Conservation (phyloP, 345 rosid genomes). For the Arabis alpina region DNA sequence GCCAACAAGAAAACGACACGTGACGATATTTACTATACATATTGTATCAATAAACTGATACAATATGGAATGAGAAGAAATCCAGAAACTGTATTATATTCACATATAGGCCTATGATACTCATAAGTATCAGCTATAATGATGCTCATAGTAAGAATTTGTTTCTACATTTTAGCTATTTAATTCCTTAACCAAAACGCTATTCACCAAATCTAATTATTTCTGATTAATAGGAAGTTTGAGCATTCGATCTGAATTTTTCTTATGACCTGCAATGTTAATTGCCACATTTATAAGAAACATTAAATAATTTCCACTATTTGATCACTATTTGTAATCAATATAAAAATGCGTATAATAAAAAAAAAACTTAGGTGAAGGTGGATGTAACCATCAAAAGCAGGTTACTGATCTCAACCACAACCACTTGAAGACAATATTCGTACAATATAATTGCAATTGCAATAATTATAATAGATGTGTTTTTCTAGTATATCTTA, state of each 20-base stretch:
- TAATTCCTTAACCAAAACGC: not conserved
- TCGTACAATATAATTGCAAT: conserved; percentile 21
- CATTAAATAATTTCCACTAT: not conserved
- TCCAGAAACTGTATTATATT: no score
- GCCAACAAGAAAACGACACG: no score
- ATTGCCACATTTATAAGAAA: not conserved
- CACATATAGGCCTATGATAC: no score
- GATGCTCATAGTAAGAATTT: no score
- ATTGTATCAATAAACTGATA: no score
- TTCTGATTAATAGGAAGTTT: not conserved
- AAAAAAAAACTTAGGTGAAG: conserved; percentile 31
- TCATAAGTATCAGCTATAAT: no score
- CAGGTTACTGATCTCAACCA: conserved; percentile 40
- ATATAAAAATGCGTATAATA: conserved; percentile 14
- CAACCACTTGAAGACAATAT: conserved; percentile 37
- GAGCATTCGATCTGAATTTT: not conserved
- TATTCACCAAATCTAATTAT: not conserved
- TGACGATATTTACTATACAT: no score
- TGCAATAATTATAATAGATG: conserved; percentile 11
- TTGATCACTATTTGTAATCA: conserved; percentile 5
- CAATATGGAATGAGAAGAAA: no score
- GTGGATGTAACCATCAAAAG: conserved; percentile 38
- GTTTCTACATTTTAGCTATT: no score
- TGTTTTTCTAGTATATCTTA: not conserved
- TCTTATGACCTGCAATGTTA: not conserved